phyloP scores from a whole-genome alignment of 352 stramenopile genomes.

The Pythium brassicae region DNA sequence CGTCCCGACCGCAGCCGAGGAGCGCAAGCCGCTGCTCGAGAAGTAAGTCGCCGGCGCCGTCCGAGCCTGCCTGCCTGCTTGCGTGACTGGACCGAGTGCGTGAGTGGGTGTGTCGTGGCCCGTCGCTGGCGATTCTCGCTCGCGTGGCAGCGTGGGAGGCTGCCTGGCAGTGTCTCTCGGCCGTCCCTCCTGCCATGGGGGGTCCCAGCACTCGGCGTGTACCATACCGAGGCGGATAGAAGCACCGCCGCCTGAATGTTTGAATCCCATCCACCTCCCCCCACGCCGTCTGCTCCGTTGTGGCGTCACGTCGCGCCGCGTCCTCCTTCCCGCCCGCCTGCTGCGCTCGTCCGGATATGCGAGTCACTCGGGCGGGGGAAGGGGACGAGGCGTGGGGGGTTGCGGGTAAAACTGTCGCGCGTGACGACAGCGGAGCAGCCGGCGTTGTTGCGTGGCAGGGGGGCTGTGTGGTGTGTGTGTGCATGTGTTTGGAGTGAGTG shows the following conservation, averaged over 20 bases:
- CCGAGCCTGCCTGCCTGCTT: neutral
- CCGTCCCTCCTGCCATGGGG: too few relatives aligned
- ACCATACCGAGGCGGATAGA: neutral
- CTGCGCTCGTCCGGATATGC: too few relatives aligned
- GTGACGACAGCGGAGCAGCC: too few relatives aligned
- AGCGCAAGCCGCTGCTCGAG: constrained; percentile 57
- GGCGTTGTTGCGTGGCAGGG: too few relatives aligned
- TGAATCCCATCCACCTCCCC: neutral
- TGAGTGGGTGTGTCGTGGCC: neutral
- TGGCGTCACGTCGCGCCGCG: neutral
- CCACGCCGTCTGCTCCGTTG: neutral
- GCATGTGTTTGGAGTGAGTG: too few relatives aligned
- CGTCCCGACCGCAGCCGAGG: constrained; percentile 35
- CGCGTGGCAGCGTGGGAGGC: neutral
- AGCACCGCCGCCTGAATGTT: neutral
- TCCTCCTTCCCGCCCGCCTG: too few relatives aligned
- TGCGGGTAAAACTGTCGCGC: too few relatives aligned
- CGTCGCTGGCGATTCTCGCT: neutral
- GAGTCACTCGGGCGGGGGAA: too few relatives aligned
- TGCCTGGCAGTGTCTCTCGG: too few relatives aligned
- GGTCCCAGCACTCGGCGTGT: neutral
- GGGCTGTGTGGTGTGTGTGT: too few relatives aligned
- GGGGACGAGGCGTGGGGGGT: too few relatives aligned
- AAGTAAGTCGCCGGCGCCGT: constrained; percentile 25
- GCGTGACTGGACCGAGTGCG: neutral